Evolutionary conservation across 129 eudicot species (phyloP), one percentile per base, ranked within the genome.

Genomic region (Gnaphalium uliginosum): DNA sequence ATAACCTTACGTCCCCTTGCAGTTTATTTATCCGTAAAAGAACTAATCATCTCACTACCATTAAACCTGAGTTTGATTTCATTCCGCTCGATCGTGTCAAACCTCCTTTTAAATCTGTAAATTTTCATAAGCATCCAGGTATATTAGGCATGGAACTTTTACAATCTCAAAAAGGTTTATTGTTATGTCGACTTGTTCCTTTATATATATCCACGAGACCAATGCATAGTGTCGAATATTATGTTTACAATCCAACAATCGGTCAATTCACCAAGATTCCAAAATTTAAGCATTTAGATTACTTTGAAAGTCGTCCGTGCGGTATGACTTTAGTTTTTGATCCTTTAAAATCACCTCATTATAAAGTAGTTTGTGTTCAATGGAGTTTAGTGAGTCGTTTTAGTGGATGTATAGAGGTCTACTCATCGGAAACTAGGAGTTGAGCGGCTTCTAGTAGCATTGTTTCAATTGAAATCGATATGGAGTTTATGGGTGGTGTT

Each of bases 191-290:
- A 4, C 18, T 1, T 9, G 8, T 53, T 23, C 1, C 19, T 50
- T 15, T 13, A 11, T 5, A 50, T 50, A 13, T 50, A 15, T 50
- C n/a, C 57, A 50, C 2, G n/a, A n/a, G 19, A 13, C 8, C 21
- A 3, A 50, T 50, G 57, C 19, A 15, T 9, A n/a, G 6, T 2
- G 60, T 21, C 23, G 60, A 17, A 5, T 54, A 54, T 54, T n/a
- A 54, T 21, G 24, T 54, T 54, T 54, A 54, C 60, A 54, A 54
- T 54, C 24, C 60, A 54, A 54, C 60, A n/a, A 54, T n/a, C 60
- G n/a, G 5, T 54, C 60, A 54, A 54, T 17, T 0, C 9, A 21
- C 24, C 2, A 54, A 6, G 1, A 18, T 54, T n/a, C 60, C 60
- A 54, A 18, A 54, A 53, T 19, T 17, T 1, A 19, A n/a, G 9